These are phyloP conservation scores for Beauveria caledonica DNA, from an alignment of 2,329 filamentous ascomycete genomes.

Conservation along the genomic window DNA sequence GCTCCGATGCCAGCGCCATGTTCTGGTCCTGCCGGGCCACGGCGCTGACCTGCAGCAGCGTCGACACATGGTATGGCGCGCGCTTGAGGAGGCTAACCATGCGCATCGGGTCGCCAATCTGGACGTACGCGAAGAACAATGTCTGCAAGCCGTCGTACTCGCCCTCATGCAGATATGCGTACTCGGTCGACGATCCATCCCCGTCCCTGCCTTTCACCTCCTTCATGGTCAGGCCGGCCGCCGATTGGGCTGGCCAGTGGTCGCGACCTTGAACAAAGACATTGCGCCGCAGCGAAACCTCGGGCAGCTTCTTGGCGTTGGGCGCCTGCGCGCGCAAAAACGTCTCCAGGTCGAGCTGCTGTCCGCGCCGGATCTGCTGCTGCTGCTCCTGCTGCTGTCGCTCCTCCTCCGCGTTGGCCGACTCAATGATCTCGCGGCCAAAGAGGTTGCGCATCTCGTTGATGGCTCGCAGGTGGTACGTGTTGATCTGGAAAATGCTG, in stretches of 20 bases:
- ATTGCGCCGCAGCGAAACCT: constrained; percentile 67
- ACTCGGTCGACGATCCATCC: constrained; percentile 55
- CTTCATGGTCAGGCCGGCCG: constrained; percentile 79
- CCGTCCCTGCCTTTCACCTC: constrained; percentile 30
- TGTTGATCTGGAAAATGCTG: constrained; percentile 41
- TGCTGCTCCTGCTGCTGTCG: constrained; percentile 27
- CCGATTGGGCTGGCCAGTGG: constrained; percentile 72
- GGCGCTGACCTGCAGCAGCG: constrained; percentile 86
- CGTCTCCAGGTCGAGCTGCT: constrained; percentile 50
- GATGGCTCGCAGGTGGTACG: constrained; percentile 69
- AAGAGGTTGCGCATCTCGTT: constrained; percentile 77
- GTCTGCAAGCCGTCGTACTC: constrained; percentile 67
- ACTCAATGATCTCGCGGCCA: constrained; percentile 49
- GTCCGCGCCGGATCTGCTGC: constrained; percentile 24
- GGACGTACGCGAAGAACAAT: constrained; percentile 72
- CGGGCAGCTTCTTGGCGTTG: constrained; percentile 53
- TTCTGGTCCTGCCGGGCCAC: constrained; percentile 90
- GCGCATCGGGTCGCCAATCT: constrained; percentile 72
- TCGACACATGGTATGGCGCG: constrained; percentile 76
- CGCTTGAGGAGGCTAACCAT: constrained; percentile 62
- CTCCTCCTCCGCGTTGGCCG: constrained; percentile 41
- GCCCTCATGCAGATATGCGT: constrained; percentile 66
- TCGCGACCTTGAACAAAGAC: constrained; percentile 81
- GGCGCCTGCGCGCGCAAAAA: constrained; percentile 45
- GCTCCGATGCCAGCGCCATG: constrained; percentile 73